Evolutionary conservation across 2,329 filamentous ascomycete genomes (phyloP).

Genomic region (Lomentospora prolificans): DNA sequence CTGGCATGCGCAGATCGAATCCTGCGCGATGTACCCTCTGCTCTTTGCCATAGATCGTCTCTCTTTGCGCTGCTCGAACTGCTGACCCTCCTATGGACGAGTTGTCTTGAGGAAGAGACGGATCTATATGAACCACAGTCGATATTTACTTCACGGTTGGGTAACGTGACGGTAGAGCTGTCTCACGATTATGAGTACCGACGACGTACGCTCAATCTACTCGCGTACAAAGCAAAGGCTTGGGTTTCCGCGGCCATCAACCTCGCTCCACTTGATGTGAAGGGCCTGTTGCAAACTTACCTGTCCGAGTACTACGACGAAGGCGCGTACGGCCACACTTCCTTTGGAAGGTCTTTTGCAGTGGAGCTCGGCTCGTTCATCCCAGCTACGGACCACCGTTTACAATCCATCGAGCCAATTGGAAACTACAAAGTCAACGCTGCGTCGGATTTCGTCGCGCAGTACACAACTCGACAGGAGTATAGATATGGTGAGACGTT

Average conservation of each 20-base stretch:
- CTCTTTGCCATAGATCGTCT: constrained; percentile 79
- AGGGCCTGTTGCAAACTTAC: constrained; percentile 91
- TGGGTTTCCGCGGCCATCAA: constrained; percentile 79
- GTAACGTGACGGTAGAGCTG: constrained; percentile 75
- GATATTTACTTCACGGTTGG: constrained; percentile 66
- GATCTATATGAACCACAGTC: constrained; percentile 86
- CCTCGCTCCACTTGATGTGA: constrained; percentile 84
- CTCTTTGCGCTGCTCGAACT: constrained; percentile 89
- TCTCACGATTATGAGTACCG: constrained; percentile 86
- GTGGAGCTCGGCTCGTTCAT: constrained; percentile 84
- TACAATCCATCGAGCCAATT: constrained; percentile 70
- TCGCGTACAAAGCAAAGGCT: constrained; percentile 64
- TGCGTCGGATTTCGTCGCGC: constrained; percentile 89
- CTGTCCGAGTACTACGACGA: constrained; percentile 92
- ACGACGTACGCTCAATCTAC: constrained; percentile 64
- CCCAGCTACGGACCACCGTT: constrained; percentile 73
- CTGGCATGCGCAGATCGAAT: constrained; percentile 77
- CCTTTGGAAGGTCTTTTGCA: constrained; percentile 86
- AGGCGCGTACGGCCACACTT: constrained; percentile 81
- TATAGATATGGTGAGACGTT: constrained; percentile 79
- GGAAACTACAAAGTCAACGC: constrained; percentile 74
- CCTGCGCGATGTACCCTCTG: constrained; percentile 74
- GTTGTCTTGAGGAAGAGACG: constrained; percentile 87
- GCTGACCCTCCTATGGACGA: constrained; percentile 87
- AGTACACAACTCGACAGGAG: constrained; percentile 94